Base-by-base conservation (phyloP, 2,329 filamentous ascomycete species). In the Epichloe baconii region DNA sequence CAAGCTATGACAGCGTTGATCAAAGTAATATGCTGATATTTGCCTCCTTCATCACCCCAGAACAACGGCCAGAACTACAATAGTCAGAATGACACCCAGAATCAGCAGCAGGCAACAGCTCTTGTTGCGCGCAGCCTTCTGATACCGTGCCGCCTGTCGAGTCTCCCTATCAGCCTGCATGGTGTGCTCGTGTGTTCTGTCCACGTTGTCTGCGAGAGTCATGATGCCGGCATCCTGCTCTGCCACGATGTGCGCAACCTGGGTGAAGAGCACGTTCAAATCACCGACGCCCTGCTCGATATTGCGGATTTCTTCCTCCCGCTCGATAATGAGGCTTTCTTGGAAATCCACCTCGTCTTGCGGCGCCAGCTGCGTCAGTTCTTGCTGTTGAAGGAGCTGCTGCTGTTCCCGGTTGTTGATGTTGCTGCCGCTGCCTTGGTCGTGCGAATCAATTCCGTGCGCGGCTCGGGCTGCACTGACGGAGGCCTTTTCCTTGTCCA, bases 321-420 rank as follows among this genome's bases (percentile, higher is more conserved):
- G 89, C 74, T 98, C 91, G 54, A 94, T 84, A 63, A 98, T 98
- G 53, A 98, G 75, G 15, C 86, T 83, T 59, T 98, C 93, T 64
- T 98, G 93, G 71, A 96, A 98, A 65, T 98, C 91, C 43, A 98
- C 93, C 64, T 98, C 94, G 59, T 88, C 85, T 66, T 98, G 93
- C 31, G 88, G 79, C 1, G 90, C 93, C 8, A 97, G 76, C 51
- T 88, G 86, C 12, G 86, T 74, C 58, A 90, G 83, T 61, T 91
- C 80, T 58, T 85, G 77, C 62, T 86, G 82, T 56, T 81, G 75
- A 44, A 80, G 76, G 52, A 75, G 72, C 55, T 80, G 56, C 46
- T 76, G 74, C 50, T 64, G 70, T 43, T 70, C 60, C 38, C 55
- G 57, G 31, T 49, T 52, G 37, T 52, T 66, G 11, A 55, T 61